Base-by-base conservation (phyloP, 208 protist genomes). In the Trypanosoma scelopori region DNA sequence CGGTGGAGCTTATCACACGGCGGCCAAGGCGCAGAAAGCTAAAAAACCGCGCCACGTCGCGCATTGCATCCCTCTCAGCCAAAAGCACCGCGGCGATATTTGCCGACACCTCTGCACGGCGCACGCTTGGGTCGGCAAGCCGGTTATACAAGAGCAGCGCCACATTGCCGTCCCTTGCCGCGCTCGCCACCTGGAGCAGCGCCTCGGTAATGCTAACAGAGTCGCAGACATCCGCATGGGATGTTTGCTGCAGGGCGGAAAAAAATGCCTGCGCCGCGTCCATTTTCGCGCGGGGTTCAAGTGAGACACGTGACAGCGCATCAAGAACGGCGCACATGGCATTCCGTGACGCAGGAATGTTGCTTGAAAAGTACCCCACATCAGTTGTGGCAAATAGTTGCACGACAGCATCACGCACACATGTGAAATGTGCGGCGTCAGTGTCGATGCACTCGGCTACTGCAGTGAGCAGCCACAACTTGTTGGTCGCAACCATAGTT, bases 101-200 rank as follows among this genome's bases (percentile, higher is more conserved):
- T n/a, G 57, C 72, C 50, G 64, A 42, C 11, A 76, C 45, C 16
- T 80, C 74, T 20, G 74, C 32, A 16, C 32, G 45, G 18, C 68
- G 67, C 0, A 79, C 77, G 3, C 65, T 30, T 0, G 81, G 81
- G 16, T 67, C 76, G 9, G 71, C 47, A 0, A 91, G 65, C 15
- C 74, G 73, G 60, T 91, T 91, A 52, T 87, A 91, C 22, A 87
- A 60, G 15, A 76, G 22, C n/a, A 82, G 51, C 12, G 84, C 73
- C 1, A 65, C 62, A 28, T 1, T 55, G 1, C 57, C 22, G 35
- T 70, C 57, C 13, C 50, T 52, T 23, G 62, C 70, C 0, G 62
- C 63, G 35, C 70, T 71, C 16, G 62, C 56, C 4, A 76, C 60
- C 13, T 57, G 55, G 20, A 76, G 49, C 12, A 70, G 41, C 27